These are phyloP conservation scores for Thalassiosira livingstoniorum DNA, from an alignment of 352 stramenopile genomes.

Conservation along the genomic window DNA sequence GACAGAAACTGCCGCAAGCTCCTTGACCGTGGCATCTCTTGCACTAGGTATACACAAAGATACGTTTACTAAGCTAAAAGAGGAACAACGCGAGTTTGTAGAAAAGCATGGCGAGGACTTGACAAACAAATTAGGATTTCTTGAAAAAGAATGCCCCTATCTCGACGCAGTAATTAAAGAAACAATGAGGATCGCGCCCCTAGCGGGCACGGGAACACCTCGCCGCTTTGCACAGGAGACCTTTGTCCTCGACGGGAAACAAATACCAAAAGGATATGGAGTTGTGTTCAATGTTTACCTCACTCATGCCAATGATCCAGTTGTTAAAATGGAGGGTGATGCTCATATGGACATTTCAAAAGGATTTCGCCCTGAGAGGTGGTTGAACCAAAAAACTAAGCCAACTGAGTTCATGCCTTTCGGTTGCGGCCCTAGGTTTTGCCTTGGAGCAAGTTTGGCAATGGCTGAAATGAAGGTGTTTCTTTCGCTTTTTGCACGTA, in stretches of 20 bases:
- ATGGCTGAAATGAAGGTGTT: slow-evolving; percentile 73
- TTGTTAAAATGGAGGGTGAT: slow-evolving; percentile 19
- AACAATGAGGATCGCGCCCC: slow-evolving; percentile 58
- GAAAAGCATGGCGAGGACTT: slow-evolving; percentile 29
- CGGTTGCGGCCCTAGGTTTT: slow-evolving; percentile 57
- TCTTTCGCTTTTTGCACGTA: slow-evolving; percentile 61
- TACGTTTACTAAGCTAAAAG: slow-evolving; percentile 55
- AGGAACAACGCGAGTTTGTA: slow-evolving; percentile 59
- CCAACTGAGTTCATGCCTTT: slow-evolving; percentile 65
- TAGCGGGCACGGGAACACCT: slow-evolving; percentile 28
- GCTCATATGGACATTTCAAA: slow-evolving; percentile 62
- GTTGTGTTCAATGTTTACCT: slow-evolving; percentile 54
- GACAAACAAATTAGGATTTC: slow-evolving; percentile 31
- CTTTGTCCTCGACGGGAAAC: slow-evolving; percentile 65
- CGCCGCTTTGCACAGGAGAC: slow-evolving; percentile 50
- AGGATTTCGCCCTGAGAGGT: slow-evolving; percentile 64
- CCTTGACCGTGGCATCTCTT: slow-evolving; percentile 57
- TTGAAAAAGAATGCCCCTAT: slow-evolving; percentile 58
- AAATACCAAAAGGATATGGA: slow-evolving; percentile 63
- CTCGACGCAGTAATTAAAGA: slow-evolving; percentile 69
- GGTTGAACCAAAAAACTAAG: slow-evolving; percentile 51
- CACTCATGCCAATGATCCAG: slow-evolving; percentile 64
- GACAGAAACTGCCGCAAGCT: slow-evolving; percentile 58
- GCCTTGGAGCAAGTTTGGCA: slow-evolving; percentile 56
- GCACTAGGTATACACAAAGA: slow-evolving; percentile 60